Percentiles rank a stretch among this genome's conserved stretches.
Conservation (phyloP, 441 rosid species). For the Pelargonium fulgidum region DNA sequence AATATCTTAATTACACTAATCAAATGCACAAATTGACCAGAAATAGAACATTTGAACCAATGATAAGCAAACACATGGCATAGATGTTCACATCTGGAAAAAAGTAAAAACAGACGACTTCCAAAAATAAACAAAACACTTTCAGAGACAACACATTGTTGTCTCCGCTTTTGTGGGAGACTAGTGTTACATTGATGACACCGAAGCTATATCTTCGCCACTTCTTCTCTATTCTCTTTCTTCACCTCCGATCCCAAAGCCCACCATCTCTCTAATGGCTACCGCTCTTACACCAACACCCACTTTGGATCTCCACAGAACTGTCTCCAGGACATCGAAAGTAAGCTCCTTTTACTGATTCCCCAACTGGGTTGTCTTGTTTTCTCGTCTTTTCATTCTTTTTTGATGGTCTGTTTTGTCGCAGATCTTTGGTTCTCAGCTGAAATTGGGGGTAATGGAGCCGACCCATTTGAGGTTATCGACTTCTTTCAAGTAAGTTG, state of each 20-base stretch:
- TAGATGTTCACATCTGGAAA: too few relatives aligned
- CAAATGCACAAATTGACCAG: too few relatives aligned
- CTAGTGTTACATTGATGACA: background rate
- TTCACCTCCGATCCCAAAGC: background rate
- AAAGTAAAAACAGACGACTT: background rate
- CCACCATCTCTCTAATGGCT: background rate
- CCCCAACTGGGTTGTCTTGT: background rate
- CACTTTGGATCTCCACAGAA: background rate
- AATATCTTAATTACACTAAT: too few relatives aligned
- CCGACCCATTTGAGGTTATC: conserved; percentile 30
- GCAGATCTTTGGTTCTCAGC: conserved; percentile 38
- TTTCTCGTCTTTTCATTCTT: background rate
- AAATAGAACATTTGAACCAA: too few relatives aligned
- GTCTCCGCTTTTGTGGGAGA: background rate
- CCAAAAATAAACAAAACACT: background rate
- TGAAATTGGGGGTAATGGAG: conserved; percentile 29
- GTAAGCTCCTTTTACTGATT: background rate
- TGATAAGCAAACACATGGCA: too few relatives aligned
- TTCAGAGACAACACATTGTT: background rate
- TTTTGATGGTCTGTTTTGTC: conserved; percentile 17
- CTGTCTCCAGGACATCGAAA: background rate
- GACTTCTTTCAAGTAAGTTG: conserved; percentile 36
- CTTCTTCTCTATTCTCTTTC: background rate
- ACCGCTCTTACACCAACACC: background rate
- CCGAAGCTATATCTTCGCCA: background rate